Evolutionary conservation across 75 land plant species (phyloP), one percentile per base, ranked within the genome.

Genomic region (Selaginella moellendorffii): DNA sequence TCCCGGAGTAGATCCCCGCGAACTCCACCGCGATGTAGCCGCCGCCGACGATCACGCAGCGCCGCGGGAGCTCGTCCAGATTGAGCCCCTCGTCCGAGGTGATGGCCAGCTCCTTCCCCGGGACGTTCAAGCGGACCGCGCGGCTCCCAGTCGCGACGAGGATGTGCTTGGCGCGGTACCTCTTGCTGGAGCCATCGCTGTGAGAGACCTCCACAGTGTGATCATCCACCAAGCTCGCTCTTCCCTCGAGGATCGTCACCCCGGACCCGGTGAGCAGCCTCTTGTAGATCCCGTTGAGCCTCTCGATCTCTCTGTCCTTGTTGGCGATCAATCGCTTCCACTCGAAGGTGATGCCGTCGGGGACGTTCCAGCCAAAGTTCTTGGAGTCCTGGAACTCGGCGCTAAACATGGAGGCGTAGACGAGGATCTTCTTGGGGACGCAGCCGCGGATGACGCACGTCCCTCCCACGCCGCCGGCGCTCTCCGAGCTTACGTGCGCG

Each of bases 11-110:
- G 29, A 93, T 93, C 52, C 90, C 83, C 54, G 96, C 87, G 78
- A 93, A 93, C 70, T 93, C 98, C 65, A 93, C 96, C 52, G 87
- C 90, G 70, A 93, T 93, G 60, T 88, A 92, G 85, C 99, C 99
- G 76, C 84, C 96, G 12, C 96, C 99, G 69, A 80, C 78, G 2
- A 93, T 68, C n/a, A 88, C 83, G 52, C 65, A 78, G 56, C 82
- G 82, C 67, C 83, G 83, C 2, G 98, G 98, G 26, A 88, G 65
- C 30, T 88, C 96, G 0, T 88, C 90, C 73, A 93, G 70, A 54
- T 86, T 88, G 64, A 93, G 73, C 5, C 87, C 98, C 73, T 88
- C 87, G 53, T 93, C 98, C 65, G 96, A 93, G 20, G 98, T 88
- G 29, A 93, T 93, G 60, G 70, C 90, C 67, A 83, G 67, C 28